Evolutionary conservation across 768 basidiomycete species (phyloP).

Genomic region (Xerocomellus chrysenteron): DNA sequence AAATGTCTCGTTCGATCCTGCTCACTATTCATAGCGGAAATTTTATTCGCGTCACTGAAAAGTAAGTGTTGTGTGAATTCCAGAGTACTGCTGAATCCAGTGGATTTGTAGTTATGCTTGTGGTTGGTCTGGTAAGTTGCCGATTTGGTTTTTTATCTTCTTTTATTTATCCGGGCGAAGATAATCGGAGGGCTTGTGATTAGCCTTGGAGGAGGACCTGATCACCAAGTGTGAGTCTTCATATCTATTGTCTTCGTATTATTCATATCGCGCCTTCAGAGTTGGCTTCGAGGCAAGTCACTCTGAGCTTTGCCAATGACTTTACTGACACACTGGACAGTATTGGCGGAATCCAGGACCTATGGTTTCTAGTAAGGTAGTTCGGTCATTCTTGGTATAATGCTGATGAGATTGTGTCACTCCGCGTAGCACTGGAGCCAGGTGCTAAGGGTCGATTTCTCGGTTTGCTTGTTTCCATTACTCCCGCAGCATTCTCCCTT

Average conservation of each 20-base stretch:
- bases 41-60: slow-evolving; percentile 22
- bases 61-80: slow-evolving; percentile 10
- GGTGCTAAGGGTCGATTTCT: slow-evolving; percentile 23
- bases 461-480: slow-evolving; percentile 20
- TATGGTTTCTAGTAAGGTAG: slow-evolving; percentile 20
- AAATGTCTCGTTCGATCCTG: background rate
- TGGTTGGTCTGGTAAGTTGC: slow-evolving; percentile 31
- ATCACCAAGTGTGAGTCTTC: slow-evolving; percentile 39
- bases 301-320: no score
- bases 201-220: slow-evolving; percentile 59
- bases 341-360: slow-evolving; percentile 27
- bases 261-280: slow-evolving; percentile 7
- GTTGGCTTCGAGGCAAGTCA: slow-evolving; percentile 18
- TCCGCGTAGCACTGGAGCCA: slow-evolving; percentile 16
- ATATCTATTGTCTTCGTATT: slow-evolving; percentile 29
- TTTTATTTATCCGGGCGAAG: slow-evolving; percentile 6
- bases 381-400: background rate
- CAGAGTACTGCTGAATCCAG: background rate
- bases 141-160: background rate
- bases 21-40: slow-evolving; percentile 21
- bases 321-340: slow-evolving; percentile 3
- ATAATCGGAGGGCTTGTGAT: slow-evolving; percentile 48
- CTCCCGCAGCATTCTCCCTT: slow-evolving; percentile 61
- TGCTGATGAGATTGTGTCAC: background rate
- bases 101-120: slow-evolving; percentile 34